Percentiles rank a stretch among this genome's conserved stretches.
Evolutionary conservation across 495 filamentous ascomycete genomes (phyloP).

Genomic region (Peziza echinospora): DNA sequence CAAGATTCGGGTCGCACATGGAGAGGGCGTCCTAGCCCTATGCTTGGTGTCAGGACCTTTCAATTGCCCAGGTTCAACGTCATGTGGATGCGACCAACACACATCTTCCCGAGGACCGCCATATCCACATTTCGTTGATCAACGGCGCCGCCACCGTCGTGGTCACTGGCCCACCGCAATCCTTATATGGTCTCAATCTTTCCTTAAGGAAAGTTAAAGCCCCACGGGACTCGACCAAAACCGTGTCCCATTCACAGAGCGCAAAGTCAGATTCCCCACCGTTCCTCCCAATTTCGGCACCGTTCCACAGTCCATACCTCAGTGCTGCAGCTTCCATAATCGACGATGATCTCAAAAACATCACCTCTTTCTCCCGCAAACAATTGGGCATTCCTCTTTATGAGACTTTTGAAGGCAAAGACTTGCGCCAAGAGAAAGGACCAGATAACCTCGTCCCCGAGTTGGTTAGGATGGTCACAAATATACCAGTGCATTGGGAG

Average conservation of each 20-base stretch:
- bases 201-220: conserved; percentile 91
- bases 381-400: conserved; percentile 63
- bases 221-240: conserved; percentile 89
- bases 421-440: conserved; percentile 43
- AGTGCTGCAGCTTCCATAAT: conserved; percentile 56
- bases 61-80: conserved; percentile 62
- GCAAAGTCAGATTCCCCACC: conserved; percentile 92
- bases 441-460: conserved; percentile 50
- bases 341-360: conserved; percentile 62
- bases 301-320: conserved; percentile 92
- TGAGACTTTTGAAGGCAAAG: conserved; percentile 66
- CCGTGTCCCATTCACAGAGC: conserved; percentile 76
- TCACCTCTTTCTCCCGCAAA: conserved; percentile 40
- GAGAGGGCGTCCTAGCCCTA: conserved; percentile 82
- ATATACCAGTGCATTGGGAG: conserved; percentile 84
- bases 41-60: conserved; percentile 94
- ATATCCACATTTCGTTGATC: conserved; percentile 83
- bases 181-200: conserved; percentile 84
- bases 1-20: conserved; percentile 86
- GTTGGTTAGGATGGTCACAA: conserved; percentile 79
- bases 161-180: conserved; percentile 86
- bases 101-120: conserved; percentile 74
- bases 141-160: conserved; percentile 96
- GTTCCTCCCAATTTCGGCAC: conserved; percentile 91
- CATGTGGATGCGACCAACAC: conserved; percentile 92